Evolutionary conservation across 306 rosid genomes (phyloP).

Genomic region (Dryas alaskensis): DNA sequence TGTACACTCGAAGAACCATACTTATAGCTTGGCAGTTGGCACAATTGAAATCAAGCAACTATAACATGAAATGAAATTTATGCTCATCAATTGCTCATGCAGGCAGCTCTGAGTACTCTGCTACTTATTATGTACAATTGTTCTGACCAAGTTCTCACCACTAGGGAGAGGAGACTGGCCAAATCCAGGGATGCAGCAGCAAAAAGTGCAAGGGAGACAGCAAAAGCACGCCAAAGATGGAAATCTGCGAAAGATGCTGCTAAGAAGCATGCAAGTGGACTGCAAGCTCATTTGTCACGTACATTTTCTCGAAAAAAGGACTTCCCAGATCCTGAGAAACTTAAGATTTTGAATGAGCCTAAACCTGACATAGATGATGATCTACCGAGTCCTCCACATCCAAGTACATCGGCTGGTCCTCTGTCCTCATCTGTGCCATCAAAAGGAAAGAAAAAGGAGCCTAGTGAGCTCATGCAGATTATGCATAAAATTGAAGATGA

Average conservation of each 20-base stretch:
- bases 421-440: slow-evolving; percentile 36
- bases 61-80: slow-evolving; percentile 25
- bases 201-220: slow-evolving; percentile 66
- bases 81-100: slow-evolving; percentile 55
- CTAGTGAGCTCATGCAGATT: slow-evolving; percentile 43
- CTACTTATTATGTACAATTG: slow-evolving; percentile 95
- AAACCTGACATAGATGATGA: slow-evolving; percentile 41
- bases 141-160: slow-evolving; percentile 89
- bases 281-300: slow-evolving; percentile 78
- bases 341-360: slow-evolving; percentile 47
- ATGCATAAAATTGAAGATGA: slow-evolving; percentile 63
- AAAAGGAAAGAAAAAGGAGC: slow-evolving; percentile 40
- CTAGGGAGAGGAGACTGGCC: slow-evolving; percentile 78
- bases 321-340: slow-evolving; percentile 34
- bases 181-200: slow-evolving; percentile 93
- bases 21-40: slow-evolving; percentile 3
- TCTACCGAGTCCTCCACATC: slow-evolving; percentile 27
- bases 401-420: slow-evolving; percentile 38
- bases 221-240: slow-evolving; percentile 83
- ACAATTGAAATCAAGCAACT: slow-evolving; percentile 13
- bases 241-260: slow-evolving; percentile 74
- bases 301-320: slow-evolving; percentile 60
- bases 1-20: background rate
- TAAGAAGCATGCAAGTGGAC: slow-evolving; percentile 69
- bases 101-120: slow-evolving; percentile 88